These are phyloP conservation scores for Globomyces sp. DNA, from an alignment of 371 early-diverging fungal species.

Conservation along the genomic window DNA sequence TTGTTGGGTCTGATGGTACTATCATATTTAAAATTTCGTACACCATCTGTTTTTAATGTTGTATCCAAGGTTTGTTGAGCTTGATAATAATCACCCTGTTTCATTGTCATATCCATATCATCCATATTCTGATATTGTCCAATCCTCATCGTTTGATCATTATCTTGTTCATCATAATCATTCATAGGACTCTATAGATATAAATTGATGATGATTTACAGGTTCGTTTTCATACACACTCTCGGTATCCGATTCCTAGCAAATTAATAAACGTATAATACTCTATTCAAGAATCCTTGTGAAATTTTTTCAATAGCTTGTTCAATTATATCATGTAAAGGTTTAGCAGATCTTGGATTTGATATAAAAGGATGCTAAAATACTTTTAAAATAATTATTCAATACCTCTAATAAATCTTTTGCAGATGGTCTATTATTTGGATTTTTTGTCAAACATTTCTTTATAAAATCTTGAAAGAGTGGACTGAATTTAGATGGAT, in stretches of 20 bases:
- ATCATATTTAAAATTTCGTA: background rate
- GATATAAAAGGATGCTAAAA: conserved; percentile 47
- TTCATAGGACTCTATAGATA: too few species aligned
- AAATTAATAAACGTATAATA: background rate
- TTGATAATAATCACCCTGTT: background rate
- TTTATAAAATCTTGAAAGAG: conserved; percentile 53
- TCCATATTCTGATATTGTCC: background rate
- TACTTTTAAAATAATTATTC: background rate
- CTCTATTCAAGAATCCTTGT: background rate
- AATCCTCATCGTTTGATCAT: background rate
- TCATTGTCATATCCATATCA: background rate
- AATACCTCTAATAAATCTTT: conserved; percentile 45
- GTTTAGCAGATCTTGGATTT: conserved; percentile 7
- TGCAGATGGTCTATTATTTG: conserved; percentile 53
- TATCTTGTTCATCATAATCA: too few species aligned
- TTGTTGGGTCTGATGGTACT: background rate
- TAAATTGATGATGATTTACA: background rate
- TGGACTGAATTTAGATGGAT: background rate
- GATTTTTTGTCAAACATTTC: conserved; percentile 58
- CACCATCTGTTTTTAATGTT: background rate
- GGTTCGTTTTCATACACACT: background rate
- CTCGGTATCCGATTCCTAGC: conserved; percentile 10
- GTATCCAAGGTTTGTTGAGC: background rate
- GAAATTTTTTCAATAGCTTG: background rate
- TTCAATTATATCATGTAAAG: background rate